Base-by-base conservation (phyloP, 352 stramenopile species). In the Globisporangium rhizosaccharum region DNA sequence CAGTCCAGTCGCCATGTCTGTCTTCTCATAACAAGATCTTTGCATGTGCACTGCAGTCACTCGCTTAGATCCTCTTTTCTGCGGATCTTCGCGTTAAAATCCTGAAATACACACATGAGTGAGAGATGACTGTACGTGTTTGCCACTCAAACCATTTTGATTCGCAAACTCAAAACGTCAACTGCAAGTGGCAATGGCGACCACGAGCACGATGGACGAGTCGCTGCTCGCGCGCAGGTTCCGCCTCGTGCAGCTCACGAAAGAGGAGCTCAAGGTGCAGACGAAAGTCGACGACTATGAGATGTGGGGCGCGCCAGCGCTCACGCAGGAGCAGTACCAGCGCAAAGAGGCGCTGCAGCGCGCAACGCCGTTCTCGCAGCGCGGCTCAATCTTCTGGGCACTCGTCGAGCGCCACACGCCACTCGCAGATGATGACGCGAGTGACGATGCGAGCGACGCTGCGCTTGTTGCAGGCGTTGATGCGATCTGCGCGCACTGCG, bases 371-470 rank as follows among this genome's bases (percentile, higher is more conserved):
- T 77, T 87, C 62, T 81, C 80, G 26, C 51, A 73, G 51, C 61
- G 66, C 42, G 71, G 76, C 2, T 82, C 77, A n/a, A 75, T 85
- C 49, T 87, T 85, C 69, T 90, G 76, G 75, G 80, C 74, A 11
- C 68, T 90, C 3, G 76, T 90, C 15, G 73, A 82, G 51, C 53
- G 57, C 23, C 41, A 33, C 8, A 10, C 42, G 23, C 15, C 42
- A 18, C 17, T 48, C 15, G 48, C 52, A 7, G 65, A 63, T 49
- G 65, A 63, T 49, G 68, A 68, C 30, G 53, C 68, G 15, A 53
- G 9, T 20, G 69, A 71, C 14, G 55, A 65, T 7, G 30, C 26
- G 15, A 62, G 68, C 42, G 66, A 79, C 30, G 52, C 45, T 0
- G 57, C 58, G 2, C 33, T 77, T 2, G 51, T 54, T 17, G 51